These are phyloP conservation scores for Aspergillus ellipticus DNA, from an alignment of 495 filamentous ascomycete species.

Conservation along the genomic window DNA sequence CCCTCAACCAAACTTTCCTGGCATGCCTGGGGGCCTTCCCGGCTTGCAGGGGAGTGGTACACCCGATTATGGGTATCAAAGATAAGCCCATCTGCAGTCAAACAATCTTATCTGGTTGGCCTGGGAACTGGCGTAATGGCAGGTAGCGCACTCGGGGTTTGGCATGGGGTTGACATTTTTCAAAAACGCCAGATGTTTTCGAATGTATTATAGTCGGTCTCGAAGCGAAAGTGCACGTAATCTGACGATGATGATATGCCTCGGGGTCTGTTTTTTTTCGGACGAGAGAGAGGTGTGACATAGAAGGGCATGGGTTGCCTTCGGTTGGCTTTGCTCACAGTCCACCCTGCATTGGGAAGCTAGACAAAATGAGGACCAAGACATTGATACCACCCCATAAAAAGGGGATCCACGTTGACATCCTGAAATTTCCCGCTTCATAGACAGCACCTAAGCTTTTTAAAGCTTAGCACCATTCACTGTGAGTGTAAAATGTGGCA, in stretches of 20 bases:
- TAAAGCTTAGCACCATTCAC: slow-evolving; percentile 6
- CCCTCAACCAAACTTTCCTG: slow-evolving; percentile 37
- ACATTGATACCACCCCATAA: slow-evolving; percentile 92
- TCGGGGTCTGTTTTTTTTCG: not conserved
- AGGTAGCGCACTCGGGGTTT: not conserved
- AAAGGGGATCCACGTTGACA: slow-evolving; percentile 98
- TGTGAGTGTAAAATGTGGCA: not conserved
- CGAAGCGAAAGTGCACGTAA: not conserved
- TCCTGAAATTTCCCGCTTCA: slow-evolving; percentile 78
- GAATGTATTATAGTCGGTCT: slow-evolving; percentile 4
- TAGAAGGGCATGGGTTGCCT: not conserved
- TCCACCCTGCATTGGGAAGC: slow-evolving; percentile 93
- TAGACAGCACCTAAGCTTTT: slow-evolving; percentile 82
- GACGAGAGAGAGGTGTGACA: not conserved
- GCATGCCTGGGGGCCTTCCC: slow-evolving; percentile 38
- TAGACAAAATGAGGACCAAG: slow-evolving; percentile 83
- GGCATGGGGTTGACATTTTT: slow-evolving; percentile 1
- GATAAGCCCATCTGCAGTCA: slow-evolving; percentile 15
- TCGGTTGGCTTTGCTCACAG: slow-evolving; percentile 50
- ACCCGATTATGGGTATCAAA: slow-evolving; percentile 34
- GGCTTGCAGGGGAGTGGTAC: slow-evolving; percentile 39
- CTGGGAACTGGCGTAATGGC: slow-evolving; percentile 2
- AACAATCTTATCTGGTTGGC: slow-evolving; percentile 4
- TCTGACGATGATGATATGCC: not conserved
- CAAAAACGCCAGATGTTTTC: not conserved